Base-by-base conservation (phyloP, 306 rosid genomes). In the Glycine soja region DNA sequence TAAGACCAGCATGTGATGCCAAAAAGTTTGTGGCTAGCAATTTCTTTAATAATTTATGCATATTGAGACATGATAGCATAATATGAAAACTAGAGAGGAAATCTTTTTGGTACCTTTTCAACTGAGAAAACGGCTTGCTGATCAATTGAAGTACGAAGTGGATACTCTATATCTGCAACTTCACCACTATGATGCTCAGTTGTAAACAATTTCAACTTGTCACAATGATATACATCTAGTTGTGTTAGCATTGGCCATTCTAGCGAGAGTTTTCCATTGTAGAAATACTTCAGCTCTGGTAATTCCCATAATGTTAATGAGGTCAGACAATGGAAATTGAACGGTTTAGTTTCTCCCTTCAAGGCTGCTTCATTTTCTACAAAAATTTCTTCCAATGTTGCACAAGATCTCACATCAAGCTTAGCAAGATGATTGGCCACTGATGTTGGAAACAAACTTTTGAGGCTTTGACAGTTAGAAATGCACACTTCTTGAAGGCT, bases 341-440 rank as follows among this genome's bases (percentile, higher is more conserved):
- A 6, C 53, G 51, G 45, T 50, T 38, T 51, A 16, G 14, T 34
- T 65, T 3, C 64, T 48, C n/a, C 64, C 15, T 34, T 16, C 24
- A 42, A 12, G 8, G 8, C 18, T 11, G 10, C 14, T 75, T 71
- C 18, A 18, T 11, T 3, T 36, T 64, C 46, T 30, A 45, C 68
- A 62, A 88, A 50, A n/a, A 82, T 61, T 53, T 82, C 82, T 36
- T 14, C 40, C 48, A 79, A 11, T 10, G 19, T 80, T 9, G 36
- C 80, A 80, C 83, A 85, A 3, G 19, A 2, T 19, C 13, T 24
- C 59, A 88, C 73, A 4, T 8, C 13, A n/a, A 88, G 57, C 4
- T 8, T 46, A 1, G 7, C 18, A 8, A 88, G 81, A 62, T 48
- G 24, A 58, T 48, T 85, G 3, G 82, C 82, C 7, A 82, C 4